Percentiles rank a stretch among this genome's conserved stretches.
phyloP scores from a whole-genome alignment of 345 rosid genomes.

The Luvunga scandens region DNA sequence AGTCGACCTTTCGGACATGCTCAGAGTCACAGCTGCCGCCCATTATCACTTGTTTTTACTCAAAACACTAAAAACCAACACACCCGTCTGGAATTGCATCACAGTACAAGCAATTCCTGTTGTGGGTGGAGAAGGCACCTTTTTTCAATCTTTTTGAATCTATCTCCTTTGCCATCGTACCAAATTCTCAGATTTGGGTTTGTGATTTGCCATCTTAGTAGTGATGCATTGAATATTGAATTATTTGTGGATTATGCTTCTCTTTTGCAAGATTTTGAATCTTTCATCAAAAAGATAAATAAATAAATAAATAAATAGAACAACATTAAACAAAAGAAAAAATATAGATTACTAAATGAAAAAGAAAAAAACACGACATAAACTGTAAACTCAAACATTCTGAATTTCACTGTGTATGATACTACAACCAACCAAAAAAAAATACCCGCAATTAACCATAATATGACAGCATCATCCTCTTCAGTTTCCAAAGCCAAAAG shows the following conservation, averaged over 20 bases:
- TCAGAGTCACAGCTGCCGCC: conserved; percentile 48
- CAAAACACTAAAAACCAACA: background rate
- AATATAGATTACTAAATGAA: no score
- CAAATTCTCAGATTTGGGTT: background rate
- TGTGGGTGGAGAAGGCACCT: conserved; percentile 19
- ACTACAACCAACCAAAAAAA: no score
- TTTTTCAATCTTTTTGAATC: background rate
- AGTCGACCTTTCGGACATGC: conserved; percentile 40
- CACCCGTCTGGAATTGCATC: conserved; percentile 15
- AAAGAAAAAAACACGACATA: no score
- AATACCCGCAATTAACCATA: no score
- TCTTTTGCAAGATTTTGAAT: conserved; percentile 33
- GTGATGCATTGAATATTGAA: background rate
- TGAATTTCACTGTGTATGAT: no score
- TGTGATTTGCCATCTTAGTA: background rate
- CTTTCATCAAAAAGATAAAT: background rate
- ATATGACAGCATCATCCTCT: no score
- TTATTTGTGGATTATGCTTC: conserved; percentile 21
- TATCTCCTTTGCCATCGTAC: background rate
- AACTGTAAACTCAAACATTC: no score
- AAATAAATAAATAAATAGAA: background rate
- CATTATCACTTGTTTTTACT: conserved; percentile 18
- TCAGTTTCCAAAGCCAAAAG: background rate
- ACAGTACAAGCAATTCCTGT: conserved; percentile 15
- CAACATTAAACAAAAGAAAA: background rate